Base-by-base conservation (phyloP, 2,329 filamentous ascomycete genomes). In the Aspergillus sclerotialis region DNA sequence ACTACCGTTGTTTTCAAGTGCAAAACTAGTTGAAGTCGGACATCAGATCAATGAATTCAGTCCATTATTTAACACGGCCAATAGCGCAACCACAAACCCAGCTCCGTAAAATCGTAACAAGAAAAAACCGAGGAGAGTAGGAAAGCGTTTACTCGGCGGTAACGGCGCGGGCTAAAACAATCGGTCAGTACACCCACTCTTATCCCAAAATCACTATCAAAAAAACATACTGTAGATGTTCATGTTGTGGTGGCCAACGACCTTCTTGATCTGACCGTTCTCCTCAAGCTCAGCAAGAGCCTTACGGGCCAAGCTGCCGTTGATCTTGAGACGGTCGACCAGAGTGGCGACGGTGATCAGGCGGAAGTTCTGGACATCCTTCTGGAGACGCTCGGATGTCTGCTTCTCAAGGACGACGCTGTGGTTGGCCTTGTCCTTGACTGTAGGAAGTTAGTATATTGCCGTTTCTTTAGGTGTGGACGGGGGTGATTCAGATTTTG, bases 341-440 rank as follows among this genome's bases (percentile, higher is more conserved):
- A 98, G 88, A 60, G 87, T 90, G 63, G 92, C 89, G 63, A 96
- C 84, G 66, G 92, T 96, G 75, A 98, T 88, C 70, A 98, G 88
- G 66, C 92, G 88, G 84, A 96, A 98, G 50, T 92, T 95, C 74
- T 96, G 92, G 61, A 98, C 93, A 80, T 98, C 92, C 80, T 98
- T 98, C 80, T 94, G 84, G 70, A 98, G 88, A 79, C 93, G 94
- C 75, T 98, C 92, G 56, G 84, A 84, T 65, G 84, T 94, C 73
- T 76, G 67, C 82, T 98, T 98, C 79, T 98, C 92, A 74, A 98
- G 87, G 66, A 96, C 78, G 72, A 98, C 92, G 71, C 65, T 86
- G 81, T 98, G 92, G 72, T 96, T 84, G 73, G 92, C 90, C 89
- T 98, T 98, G 82, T 98, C 92, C 92, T 98, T 98, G 78, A 98